Evolutionary conservation across 2,329 filamentous ascomycete genomes (phyloP), one percentile per base, ranked within the genome.

Genomic region (Monosporascus sp.): DNA sequence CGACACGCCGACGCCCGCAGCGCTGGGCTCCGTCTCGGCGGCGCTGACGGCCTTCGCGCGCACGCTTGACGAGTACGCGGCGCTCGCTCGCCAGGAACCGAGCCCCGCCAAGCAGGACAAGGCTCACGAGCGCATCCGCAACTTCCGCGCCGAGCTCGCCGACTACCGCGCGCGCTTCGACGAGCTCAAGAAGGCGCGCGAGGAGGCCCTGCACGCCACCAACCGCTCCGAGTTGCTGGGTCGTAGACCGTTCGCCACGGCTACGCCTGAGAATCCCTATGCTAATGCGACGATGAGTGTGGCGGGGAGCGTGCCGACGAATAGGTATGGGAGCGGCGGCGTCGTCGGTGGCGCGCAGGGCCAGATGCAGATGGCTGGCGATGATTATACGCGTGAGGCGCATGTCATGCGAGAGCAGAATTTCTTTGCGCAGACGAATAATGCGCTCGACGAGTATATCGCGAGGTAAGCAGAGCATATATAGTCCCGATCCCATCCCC

Each of bases 81-180:
- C 82, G 51, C 83, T 96, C 31, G 88, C 92, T 1, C 89, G 89
- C 60, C 89, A 93, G 64, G 94, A 99, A 71, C 83, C 96, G 34
- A 92, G 96, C 52, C 82, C 88, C 5, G 87, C 89, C 54, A 99
- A 97, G 73, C 89, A 96, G 62, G 87, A 94, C 55, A 96, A 97
- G 67, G 94, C 93, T 1, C 79, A 84, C 58, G 90, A 95, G 67
- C 84, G 94, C 45, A 80, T 96, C 54, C 88, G 89, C 70, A 90
- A 85, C 63, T 99, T 99, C 72, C 85, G 90, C 54, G 72, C 80
- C 44, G 93, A 97, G 66, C 81, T 97, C 3, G 74, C 85, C 49
- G 89, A 92, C 51, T 96, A 91, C 68, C 82, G 90, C 37, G 72
- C 82, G 22, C 85, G 89, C 62, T 86, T 97, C 61, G 89, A 92